A percentile compares a stretch with the other conserved stretches of the same genome.
These are phyloP conservation scores for Pichia sp. DNA, from an alignment of 1,139 yeast species.

Conservation along the genomic window DNA sequence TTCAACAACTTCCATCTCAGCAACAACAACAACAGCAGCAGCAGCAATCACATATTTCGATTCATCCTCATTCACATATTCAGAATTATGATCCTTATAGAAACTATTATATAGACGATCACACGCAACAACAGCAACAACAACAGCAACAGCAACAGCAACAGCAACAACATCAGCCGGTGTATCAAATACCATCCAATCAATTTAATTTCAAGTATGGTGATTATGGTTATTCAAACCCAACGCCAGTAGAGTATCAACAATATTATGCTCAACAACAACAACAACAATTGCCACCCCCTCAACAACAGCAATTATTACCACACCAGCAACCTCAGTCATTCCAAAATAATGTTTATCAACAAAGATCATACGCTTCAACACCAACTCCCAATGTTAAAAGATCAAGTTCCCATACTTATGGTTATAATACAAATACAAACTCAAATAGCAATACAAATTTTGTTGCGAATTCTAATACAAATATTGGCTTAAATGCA, in stretches of 20 bases:
- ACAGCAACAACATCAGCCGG: background rate
- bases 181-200: background rate
- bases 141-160: constrained; percentile 7
- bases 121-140: constrained; percentile 2
- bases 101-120: background rate
- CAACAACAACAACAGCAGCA: constrained; percentile 7
- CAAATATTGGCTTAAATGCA: background rate
- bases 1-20: constrained; percentile 3
- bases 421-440: background rate
- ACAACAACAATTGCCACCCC: background rate
- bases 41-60: background rate
- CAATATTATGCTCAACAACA: background rate
- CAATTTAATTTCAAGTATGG: background rate
- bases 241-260: background rate
- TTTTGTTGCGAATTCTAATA: background rate
- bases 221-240: background rate
- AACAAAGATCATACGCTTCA: background rate
- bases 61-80: background rate
- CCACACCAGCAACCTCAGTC: background rate
- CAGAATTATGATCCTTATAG: background rate
- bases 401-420: background rate
- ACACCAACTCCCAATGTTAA: background rate
- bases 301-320: background rate
- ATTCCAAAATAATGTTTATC: background rate
- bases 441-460: background rate